phyloP scores from a whole-genome alignment of 768 basidiomycete species.

The Leccinum subgranulosum region DNA sequence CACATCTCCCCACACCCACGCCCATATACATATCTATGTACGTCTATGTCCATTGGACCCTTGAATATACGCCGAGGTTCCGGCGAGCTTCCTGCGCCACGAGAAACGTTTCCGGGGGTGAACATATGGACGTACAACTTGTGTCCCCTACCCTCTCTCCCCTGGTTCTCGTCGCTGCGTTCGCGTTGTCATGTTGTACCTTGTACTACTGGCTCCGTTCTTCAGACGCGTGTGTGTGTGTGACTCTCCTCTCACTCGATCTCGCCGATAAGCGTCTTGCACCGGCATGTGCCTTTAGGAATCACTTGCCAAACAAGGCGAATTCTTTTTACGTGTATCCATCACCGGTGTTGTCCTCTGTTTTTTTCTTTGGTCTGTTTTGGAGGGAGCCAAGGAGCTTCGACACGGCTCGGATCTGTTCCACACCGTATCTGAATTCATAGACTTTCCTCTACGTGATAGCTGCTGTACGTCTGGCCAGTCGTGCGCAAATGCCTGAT shows the following conservation, averaged over 20 bases:
- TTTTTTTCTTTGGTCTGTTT: background rate
- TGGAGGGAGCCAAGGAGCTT: background rate
- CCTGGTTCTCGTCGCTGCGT: background rate
- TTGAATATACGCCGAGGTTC: background rate
- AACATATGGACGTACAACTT: background rate
- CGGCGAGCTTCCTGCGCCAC: background rate
- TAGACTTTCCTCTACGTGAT: background rate
- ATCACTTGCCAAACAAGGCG: background rate
- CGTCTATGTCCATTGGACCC: background rate
- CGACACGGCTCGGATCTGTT: constrained; percentile 4
- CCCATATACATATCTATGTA: background rate
- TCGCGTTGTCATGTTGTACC: background rate
- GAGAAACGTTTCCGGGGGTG: background rate
- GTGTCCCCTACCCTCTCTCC: background rate
- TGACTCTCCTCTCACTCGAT: background rate
- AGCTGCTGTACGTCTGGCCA: background rate
- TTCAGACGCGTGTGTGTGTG: background rate
- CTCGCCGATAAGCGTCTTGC: background rate
- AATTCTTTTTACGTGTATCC: constrained; percentile 5
- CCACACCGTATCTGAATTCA: background rate
- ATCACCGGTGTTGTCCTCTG: background rate
- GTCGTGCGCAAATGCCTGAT: background rate
- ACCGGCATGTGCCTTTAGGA: background rate
- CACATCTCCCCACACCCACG: background rate
- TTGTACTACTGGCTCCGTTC: background rate